phyloP scores from a whole-genome alignment of 2,329 filamentous ascomycete genomes.

The Elsinoe arachidis region DNA sequence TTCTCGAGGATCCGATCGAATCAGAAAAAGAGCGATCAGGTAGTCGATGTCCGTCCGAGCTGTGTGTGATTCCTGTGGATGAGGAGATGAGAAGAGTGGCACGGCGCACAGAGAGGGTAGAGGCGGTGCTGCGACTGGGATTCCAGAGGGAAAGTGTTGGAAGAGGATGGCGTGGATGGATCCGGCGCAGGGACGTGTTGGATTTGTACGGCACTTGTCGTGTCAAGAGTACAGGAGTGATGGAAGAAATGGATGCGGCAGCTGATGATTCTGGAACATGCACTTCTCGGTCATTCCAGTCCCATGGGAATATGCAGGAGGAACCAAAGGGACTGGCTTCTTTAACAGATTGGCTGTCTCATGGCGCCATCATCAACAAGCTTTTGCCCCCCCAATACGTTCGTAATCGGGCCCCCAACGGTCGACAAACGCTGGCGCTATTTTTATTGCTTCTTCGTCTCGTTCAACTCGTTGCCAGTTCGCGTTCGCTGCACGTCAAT shows the following conservation, averaged over 20 bases:
- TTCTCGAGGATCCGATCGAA: not conserved
- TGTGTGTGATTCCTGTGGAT: not conserved
- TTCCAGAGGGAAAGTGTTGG: not conserved
- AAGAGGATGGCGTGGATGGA: too few relatives aligned
- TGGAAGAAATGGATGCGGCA: not conserved
- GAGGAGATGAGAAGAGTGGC: not conserved
- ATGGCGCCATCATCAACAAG: too few relatives aligned
- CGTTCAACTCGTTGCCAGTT: too few relatives aligned
- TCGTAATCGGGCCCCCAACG: too few relatives aligned
- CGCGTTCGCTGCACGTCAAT: too few relatives aligned
- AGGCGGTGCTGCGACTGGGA: not conserved
- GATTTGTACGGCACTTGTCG: not conserved
- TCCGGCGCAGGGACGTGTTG: not conserved
- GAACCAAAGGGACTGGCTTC: not conserved
- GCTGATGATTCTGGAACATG: conserved; percentile 3
- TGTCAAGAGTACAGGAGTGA: not conserved
- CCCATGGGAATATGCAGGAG: not conserved
- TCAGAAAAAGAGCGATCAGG: not conserved
- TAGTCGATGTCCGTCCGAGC: not conserved
- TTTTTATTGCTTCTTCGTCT: too few relatives aligned
- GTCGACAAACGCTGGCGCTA: too few relatives aligned
- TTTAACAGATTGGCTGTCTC: not conserved
- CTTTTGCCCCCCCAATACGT: too few relatives aligned
- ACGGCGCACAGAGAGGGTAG: conserved; percentile 9
- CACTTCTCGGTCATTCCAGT: not conserved